These are phyloP conservation scores for Alternaria postmessia DNA, from an alignment of 2,329 filamentous ascomycete genomes.

Conservation along the genomic window DNA sequence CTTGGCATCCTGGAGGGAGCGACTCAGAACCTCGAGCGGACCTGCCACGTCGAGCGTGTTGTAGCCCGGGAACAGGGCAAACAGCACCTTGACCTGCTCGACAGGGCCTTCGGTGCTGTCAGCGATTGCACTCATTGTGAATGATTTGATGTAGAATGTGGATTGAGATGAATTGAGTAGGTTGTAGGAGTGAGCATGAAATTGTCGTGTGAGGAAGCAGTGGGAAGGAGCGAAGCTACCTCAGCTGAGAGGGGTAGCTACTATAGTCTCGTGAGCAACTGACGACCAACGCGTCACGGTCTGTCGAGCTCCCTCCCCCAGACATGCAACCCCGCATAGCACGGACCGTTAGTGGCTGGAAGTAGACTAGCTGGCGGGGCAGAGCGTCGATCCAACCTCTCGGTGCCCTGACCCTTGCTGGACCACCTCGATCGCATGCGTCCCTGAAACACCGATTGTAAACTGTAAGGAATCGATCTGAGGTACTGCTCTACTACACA, in stretches of 20 bases:
- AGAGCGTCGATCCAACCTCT: conserved; percentile 22
- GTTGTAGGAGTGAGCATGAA: conserved; percentile 24
- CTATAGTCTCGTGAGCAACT: conserved; percentile 32
- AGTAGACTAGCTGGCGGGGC: conserved; percentile 29
- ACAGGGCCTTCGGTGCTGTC: conserved; percentile 53
- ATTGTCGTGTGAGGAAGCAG: conserved; percentile 29
- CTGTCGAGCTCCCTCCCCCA: conserved; percentile 29
- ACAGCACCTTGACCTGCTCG: conserved; percentile 70
- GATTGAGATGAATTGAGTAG: conserved; percentile 27
- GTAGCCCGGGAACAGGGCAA: conserved; percentile 64
- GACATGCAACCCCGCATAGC: conserved; percentile 37
- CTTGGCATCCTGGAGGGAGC: conserved; percentile 62
- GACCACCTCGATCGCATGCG: conserved; percentile 14
- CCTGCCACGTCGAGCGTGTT: conserved; percentile 66
- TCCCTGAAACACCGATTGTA: conserved; percentile 19
- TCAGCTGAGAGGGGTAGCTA: conserved; percentile 35
- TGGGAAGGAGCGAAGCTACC: conserved; percentile 19
- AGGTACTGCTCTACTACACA: neutral
- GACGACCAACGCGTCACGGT: neutral
- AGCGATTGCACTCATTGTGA: conserved; percentile 53
- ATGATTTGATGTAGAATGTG: conserved; percentile 28
- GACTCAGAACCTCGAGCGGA: conserved; percentile 65
- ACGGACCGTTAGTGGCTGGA: conserved; percentile 24
- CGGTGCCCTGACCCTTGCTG: conserved; percentile 20
- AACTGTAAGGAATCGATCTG: neutral